Base-by-base conservation (phyloP, 306 rosid genomes). In the Dryas drummondii region DNA sequence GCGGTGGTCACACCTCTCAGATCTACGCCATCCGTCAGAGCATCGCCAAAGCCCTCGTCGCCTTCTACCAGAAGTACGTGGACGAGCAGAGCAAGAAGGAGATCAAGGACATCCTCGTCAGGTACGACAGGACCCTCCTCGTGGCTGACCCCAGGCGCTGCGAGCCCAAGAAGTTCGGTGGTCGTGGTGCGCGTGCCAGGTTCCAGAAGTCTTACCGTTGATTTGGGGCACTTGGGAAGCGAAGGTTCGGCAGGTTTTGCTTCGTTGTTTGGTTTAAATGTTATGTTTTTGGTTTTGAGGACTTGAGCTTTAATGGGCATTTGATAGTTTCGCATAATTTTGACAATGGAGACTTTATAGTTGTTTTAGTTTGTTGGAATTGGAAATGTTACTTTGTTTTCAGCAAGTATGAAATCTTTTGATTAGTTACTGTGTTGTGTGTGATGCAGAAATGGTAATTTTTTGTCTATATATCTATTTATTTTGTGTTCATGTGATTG, bases 51-150 rank as follows among this genome's bases (percentile, higher is more conserved):
- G 98, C 98, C 0, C 82, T 93, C 4, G 94, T 93, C 0, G 96
- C 98, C 3, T 93, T 66, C 70, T 90, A 90, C 84, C 98, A 93
- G 88, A 93, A 93, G 82, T 93, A 76, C 17, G 96, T 93, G 0
- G 98, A 93, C 32, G 98, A 93, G 40, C 98, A 93, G 84, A 90
- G 91, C 78, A 93, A 93, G 90, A 93, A 88, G 87, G 98, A 93
- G 79, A 93, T 93, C 48, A 92, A 90, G 82, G 96, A 92, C 64
- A 92, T 92, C 10, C 88, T 92, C 0, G 87, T 86, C 0, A 77
- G 91, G 74, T 90, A 90, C 15, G 97, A 92, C 15, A 54, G 96
- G 41, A 92, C 97, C 1, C 63, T 92, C 56, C 94, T 92, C 4
- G 96, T 92, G 0, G 97, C 94, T 7, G 94, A 92, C 62, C 97